Base-by-base conservation (phyloP, 805 yeast species). In the Zygosaccharomyces kombuchaensis region DNA sequence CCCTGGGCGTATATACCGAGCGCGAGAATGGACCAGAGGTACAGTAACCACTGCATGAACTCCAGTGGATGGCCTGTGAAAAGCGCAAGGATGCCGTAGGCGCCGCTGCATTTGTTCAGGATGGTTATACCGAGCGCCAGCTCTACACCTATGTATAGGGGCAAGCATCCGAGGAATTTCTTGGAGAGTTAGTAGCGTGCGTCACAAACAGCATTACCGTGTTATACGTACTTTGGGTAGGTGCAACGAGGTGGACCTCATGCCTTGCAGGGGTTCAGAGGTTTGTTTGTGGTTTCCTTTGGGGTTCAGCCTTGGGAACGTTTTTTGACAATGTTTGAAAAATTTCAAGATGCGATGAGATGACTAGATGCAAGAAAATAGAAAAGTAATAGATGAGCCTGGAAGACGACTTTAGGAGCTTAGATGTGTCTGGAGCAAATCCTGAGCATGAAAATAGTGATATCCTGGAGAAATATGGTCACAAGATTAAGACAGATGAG, bases 31-130 rank as follows among this genome's bases (percentile, higher is more conserved):
- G 95, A 82, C 47, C 82, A 63, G 13, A 84, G 55, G 63, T 90
- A 88, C 53, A 82, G 79, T 1, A 84, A 48, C 93, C 96, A 86
- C 61, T 91, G 97, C 68, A 85, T 70, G 49, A 82, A 77, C 48
- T 81, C 82, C 45, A 90, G 73, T 2, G 93, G 93, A 60, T 90
- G 96, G 1, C 96, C 93, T 0, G 97, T 90, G 58, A 91, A 76
- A 21, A 91, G 64, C 1, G 97, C 89, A 17, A 89, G 69, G 29
- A 91, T 70, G 23, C 97, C 99, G 65, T 84, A 91, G 16, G 81
- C 72, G 8, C 98, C 96, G 47, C 95, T 81, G 54, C 90, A 87
- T 62, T 90, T 90, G 70, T 91, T 91, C 52, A 90, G 73, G 30
- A 89, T 76, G 12, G 90, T 84, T 30, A 86, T 72, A 1, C 87